Evolutionary conservation across 768 basidiomycete genomes (phyloP).

Genomic region (Galerina sulciceps): DNA sequence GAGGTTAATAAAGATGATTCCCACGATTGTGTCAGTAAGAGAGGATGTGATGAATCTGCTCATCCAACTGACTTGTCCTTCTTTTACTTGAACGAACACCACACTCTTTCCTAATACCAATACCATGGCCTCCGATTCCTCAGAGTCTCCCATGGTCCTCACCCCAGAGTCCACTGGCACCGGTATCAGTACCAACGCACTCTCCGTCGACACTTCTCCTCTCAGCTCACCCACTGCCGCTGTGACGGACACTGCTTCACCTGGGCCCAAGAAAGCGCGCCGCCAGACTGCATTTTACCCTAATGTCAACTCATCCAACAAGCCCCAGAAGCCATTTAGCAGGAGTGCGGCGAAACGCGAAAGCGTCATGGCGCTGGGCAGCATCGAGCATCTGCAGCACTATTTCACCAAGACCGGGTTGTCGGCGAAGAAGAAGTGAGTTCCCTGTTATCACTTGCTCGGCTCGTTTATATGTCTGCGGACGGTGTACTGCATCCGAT

Average conservation of each 20-base stretch:
- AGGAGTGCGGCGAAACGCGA: slow-evolving; percentile 91
- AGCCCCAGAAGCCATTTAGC: slow-evolving; percentile 84
- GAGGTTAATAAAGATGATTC: neutral
- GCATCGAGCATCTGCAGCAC: slow-evolving; percentile 94
- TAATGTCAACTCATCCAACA: slow-evolving; percentile 69
- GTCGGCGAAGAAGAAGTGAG: slow-evolving; percentile 72
- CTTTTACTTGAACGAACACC: neutral
- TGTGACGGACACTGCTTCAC: slow-evolving; percentile 1
- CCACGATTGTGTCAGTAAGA: neutral
- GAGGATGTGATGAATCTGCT: neutral
- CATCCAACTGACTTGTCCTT: slow-evolving; percentile 2
- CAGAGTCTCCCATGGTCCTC: slow-evolving; percentile 55
- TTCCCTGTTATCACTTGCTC: slow-evolving; percentile 5
- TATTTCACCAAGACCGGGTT: slow-evolving; percentile 93
- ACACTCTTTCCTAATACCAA: too few species aligned
- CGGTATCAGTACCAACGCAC: neutral
- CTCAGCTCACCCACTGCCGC: slow-evolving; percentile 18
- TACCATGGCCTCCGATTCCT: slow-evolving; percentile 44
- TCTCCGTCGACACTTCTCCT: slow-evolving; percentile 27
- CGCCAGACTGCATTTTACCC: slow-evolving; percentile 82
- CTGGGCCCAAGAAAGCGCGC: slow-evolving; percentile 49
- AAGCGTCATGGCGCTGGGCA: slow-evolving; percentile 93
- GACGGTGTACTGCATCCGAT: too few species aligned
- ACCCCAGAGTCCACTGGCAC: slow-evolving; percentile 66
- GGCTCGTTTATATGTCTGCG: too few species aligned